Conservation (phyloP, 257 asterid genomes). For the Ocimum tenuiflorum region DNA sequence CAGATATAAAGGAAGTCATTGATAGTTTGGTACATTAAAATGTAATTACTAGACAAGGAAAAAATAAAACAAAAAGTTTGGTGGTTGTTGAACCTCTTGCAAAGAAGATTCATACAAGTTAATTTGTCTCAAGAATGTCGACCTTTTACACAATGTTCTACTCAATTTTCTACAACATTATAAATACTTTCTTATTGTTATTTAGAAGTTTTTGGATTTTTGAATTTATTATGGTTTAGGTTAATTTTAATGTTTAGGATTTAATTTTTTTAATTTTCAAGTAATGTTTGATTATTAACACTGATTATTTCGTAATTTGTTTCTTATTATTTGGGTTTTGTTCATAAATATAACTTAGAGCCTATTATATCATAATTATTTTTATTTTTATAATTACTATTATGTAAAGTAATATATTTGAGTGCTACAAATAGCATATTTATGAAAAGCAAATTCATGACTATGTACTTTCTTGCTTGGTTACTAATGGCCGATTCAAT, state of each 20-base stretch:
- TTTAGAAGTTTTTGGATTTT: no score
- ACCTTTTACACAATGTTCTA: slow-evolving; percentile 10
- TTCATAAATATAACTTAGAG: no score
- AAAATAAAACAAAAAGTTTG: slow-evolving; percentile 40
- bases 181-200: no score
- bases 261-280: background rate
- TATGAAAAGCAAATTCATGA: slow-evolving; percentile 16
- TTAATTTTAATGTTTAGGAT: no score
- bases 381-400: no score
- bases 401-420: no score
- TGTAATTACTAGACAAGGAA: slow-evolving; percentile 22
- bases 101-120: slow-evolving; percentile 12
- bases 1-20: slow-evolving; percentile 24
- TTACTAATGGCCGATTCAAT: background rate
- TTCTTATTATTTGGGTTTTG: no score
- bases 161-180: no score
- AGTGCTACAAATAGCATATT: no score
- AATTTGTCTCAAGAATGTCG: slow-evolving; percentile 12
- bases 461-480: slow-evolving; percentile 17
- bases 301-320: no score
- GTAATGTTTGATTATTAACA: background rate
- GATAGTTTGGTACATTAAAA: slow-evolving; percentile 17
- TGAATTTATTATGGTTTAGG: no score
- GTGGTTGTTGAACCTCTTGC: slow-evolving; percentile 76
- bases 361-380: no score